These are phyloP conservation scores for Kluyveromyces lactis DNA, from an alignment of 805 yeast species.

Conservation along the genomic window DNA sequence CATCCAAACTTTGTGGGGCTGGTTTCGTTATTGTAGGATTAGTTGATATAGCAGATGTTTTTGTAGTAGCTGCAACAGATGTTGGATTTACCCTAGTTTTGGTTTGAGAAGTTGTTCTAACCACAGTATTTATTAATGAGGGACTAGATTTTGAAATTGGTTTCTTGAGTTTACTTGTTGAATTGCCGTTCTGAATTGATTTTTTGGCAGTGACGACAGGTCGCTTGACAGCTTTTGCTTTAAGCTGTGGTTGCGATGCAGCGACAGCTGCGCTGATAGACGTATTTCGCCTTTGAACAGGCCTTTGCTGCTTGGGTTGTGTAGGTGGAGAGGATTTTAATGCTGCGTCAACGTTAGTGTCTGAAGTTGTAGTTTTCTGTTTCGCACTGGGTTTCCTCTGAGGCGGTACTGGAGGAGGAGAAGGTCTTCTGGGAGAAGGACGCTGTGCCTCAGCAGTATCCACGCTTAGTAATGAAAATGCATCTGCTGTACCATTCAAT, in stretches of 20 bases:
- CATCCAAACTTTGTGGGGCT: conserved; percentile 4
- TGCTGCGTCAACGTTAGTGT: too few relatives aligned
- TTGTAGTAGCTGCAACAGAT: background rate
- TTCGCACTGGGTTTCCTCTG: background rate
- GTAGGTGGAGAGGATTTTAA: background rate
- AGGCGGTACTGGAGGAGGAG: background rate
- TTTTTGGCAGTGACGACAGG: background rate
- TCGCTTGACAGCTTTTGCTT: background rate
- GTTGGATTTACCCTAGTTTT: background rate
- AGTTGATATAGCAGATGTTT: background rate
- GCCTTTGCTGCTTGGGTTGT: background rate
- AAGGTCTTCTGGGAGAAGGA: background rate
- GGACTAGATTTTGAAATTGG: background rate
- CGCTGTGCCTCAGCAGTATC: background rate
- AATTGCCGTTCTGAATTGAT: background rate
- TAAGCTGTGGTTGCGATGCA: background rate
- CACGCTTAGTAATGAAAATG: background rate
- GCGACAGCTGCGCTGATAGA: background rate
- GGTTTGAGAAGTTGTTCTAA: background rate
- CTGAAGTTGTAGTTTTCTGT: background rate
- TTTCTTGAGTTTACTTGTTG: background rate
- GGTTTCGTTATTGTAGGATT: conserved; percentile 1
- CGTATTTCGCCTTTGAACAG: background rate
- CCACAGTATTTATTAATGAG: background rate
- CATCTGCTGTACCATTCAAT: conserved; percentile 6